These are phyloP conservation scores for Halophytophthora polymorphica DNA, from an alignment of 352 stramenopile genomes.

Conservation along the genomic window DNA sequence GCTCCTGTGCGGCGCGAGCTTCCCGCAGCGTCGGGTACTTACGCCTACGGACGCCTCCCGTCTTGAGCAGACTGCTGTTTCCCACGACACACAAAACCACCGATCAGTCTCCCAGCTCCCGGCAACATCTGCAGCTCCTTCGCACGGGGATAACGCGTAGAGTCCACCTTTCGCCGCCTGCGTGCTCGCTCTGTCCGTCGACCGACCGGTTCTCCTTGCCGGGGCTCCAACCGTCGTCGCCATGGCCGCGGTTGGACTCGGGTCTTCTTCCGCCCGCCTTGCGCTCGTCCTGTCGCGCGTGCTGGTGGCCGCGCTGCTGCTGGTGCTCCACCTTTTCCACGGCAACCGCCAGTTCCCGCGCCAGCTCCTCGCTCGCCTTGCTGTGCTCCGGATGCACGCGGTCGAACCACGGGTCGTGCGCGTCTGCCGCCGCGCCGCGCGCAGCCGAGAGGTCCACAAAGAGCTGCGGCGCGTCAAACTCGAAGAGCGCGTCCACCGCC, in stretches of 20 bases:
- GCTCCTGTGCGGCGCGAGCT: constrained; percentile 15
- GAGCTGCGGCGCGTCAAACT: constrained; percentile 66
- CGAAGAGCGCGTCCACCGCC: constrained; percentile 58
- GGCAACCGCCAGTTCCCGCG: constrained; percentile 22
- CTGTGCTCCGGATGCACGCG: constrained; percentile 50
- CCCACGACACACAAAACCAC: background rate
- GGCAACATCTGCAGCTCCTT: background rate
- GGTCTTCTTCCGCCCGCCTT: no score
- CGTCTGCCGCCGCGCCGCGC: constrained; percentile 3
- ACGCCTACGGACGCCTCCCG: background rate
- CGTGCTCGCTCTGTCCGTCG: no score
- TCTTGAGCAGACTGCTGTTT: background rate
- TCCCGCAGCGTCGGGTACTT: constrained; percentile 22
- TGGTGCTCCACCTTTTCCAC: constrained; percentile 14
- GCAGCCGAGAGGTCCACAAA: constrained; percentile 51
- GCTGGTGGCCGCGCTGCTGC: background rate
- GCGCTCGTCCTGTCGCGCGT: no score
- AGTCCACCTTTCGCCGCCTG: no score
- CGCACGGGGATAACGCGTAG: background rate
- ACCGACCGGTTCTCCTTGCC: constrained; percentile 36
- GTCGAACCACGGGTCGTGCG: constrained; percentile 72
- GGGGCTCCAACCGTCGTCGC: background rate
- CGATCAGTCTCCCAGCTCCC: background rate
- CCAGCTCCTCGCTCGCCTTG: constrained; percentile 51
- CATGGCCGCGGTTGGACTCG: no score